Conservation (phyloP, 768 basidiomycete species). For the Terana coerulea region DNA sequence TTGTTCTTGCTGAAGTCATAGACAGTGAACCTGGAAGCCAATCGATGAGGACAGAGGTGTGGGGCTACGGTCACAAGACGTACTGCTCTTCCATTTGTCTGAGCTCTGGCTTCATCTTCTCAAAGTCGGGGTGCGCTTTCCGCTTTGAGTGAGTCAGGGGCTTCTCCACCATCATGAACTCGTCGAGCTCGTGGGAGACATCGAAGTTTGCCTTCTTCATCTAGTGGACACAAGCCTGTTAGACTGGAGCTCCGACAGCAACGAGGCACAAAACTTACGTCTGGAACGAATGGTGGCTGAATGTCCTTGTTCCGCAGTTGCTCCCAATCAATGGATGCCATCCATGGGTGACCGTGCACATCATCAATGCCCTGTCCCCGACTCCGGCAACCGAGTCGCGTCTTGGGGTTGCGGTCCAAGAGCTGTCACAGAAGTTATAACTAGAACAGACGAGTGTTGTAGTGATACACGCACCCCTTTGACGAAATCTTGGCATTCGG, state of each 20-base stretch:
- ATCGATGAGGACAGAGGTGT: constrained; percentile 9
- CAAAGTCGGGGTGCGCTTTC: constrained; percentile 83
- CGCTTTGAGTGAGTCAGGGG: constrained; percentile 94
- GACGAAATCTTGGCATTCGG: constrained; percentile 63
- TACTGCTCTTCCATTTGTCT: constrained; percentile 92
- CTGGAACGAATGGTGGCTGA: constrained; percentile 86
- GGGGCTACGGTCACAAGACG: constrained; percentile 24
- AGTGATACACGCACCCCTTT: constrained; percentile 48
- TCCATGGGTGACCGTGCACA: constrained; percentile 83
- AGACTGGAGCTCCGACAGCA: not conserved
- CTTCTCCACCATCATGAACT: constrained; percentile 96
- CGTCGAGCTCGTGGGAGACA: constrained; percentile 94
- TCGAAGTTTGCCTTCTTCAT: constrained; percentile 98
- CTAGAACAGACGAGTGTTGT: not conserved
- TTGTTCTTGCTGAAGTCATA: constrained; percentile 78
- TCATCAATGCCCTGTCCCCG: constrained; percentile 71
- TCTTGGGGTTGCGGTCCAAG: constrained; percentile 75
- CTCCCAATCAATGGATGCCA: constrained; percentile 78
- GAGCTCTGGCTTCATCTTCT: constrained; percentile 88
- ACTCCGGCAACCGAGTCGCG: constrained; percentile 77
- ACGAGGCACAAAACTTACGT: constrained; percentile 63
- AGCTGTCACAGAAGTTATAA: constrained; percentile 45
- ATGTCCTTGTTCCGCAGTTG: constrained; percentile 62
- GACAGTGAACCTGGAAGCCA: constrained; percentile 65
- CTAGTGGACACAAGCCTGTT: constrained; percentile 35